Evolutionary conservation across 192 early-diverging fungal species (phyloP), one percentile per base, ranked within the genome.

Genomic region (Rhizophagus clarus): DNA sequence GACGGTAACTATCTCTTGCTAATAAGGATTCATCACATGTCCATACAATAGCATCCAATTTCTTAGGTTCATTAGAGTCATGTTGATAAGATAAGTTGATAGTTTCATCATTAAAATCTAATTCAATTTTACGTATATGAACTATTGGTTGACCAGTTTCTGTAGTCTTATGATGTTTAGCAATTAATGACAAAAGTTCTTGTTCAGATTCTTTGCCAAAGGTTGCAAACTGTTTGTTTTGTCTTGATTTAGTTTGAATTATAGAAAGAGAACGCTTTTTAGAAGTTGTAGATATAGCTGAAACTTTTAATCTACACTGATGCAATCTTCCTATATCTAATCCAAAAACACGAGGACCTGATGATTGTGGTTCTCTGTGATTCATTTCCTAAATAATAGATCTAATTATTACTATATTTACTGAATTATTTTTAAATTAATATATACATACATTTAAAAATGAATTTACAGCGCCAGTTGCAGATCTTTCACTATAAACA

Each of bases 11-110:
- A 72, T 72, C 70, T 12, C 9, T 11, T 32, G 70, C 22, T 2
- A 72, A 45, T 24, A 72, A 49, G 4, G 70, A 72, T 47, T 72
- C 70, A 72, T 72, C 42, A 45, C 42, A 47, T n/a, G 42, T n/a
- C 14, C 1, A 0, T 26, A 72, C 22, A 45, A 72, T 47, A 32
- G 70, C 5, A 69, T 69, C 14, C 20, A 69, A 69, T 69, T 69
- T 69, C 4, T 22, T 22, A 34, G 32, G 11, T 34, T 69, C 17
- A 69, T 8, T 22, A 42, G 32, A 32, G 11, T 69, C n/a, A 32
- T 69, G 0, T 14, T 69, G 12, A 69, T 69, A 22, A 20, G 20
- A 17, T 6, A 69, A 7, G n/a, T 34, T 34, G 15, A 69, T 37
- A 40, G 31, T 34, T 69, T 69, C 15, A 69, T 6, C 32, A 69